phyloP scores from a whole-genome alignment of 768 basidiomycete genomes.

The Suillus tomentosus region DNA sequence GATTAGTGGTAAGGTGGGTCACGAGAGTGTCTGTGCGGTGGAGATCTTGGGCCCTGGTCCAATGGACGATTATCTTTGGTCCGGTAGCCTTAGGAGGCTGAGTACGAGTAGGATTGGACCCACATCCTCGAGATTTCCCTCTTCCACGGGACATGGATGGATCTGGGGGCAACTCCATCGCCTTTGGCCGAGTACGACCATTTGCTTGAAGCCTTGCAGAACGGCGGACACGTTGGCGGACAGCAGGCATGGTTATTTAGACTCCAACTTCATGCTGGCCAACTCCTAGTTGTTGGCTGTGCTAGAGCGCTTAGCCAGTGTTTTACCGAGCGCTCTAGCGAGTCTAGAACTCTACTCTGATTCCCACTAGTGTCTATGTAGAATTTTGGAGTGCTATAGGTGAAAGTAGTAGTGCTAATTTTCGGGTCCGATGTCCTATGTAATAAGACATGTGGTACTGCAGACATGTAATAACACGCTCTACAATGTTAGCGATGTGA shows the following conservation, averaged over 20 bases:
- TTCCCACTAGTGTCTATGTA: too few species aligned
- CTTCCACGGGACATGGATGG: not conserved
- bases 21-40: not conserved
- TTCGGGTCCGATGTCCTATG: too few species aligned
- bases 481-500: too few species aligned
- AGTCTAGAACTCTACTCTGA: not conserved
- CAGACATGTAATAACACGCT: too few species aligned
- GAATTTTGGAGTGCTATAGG: too few species aligned
- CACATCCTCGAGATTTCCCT: not conserved
- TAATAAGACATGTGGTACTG: too few species aligned
- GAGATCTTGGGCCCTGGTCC: not conserved
- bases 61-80: not conserved
- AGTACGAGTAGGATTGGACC: not conserved
- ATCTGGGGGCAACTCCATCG: not conserved
- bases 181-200: not conserved
- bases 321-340: not conserved
- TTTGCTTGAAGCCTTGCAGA: slow-evolving; percentile 1
- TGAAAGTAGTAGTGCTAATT: too few species aligned
- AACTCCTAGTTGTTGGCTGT: not conserved
- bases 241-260: not conserved
- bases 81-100: not conserved
- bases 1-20: not conserved
- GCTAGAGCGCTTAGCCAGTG: not conserved
- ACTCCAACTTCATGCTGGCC: not conserved
- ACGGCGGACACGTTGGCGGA: not conserved